Evolutionary conservation across 108 stramenopile species (phyloP), one percentile per base, ranked within the genome.

Genomic region (Nitzschia sp.): DNA sequence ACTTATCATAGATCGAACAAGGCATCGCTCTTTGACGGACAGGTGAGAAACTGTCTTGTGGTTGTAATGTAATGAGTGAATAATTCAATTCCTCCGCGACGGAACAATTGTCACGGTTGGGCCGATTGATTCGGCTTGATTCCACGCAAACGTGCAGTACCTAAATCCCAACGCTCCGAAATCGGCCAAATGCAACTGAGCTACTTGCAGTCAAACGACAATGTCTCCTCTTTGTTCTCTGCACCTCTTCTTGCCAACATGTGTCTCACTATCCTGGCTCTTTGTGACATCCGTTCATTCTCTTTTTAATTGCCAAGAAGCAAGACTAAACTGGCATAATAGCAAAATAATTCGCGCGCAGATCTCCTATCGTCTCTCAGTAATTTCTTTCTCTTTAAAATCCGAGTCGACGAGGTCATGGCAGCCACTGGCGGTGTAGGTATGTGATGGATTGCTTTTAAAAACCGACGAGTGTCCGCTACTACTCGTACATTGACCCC

Each of bases 331-430:
- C 6, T 6, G 38, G 6, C 9, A 41, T 41, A 41, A 9, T 13
- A 41, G 13, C 6, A 41, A 13, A 41, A 41, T 41, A 41, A 9
- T 41, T 41, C 38, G 38, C 38, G 38, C 38, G 38, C 38, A 13
- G 38, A 13, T 41, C 38, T 13, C n/a, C n/a, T n/a, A n/a, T n/a
- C n/a, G n/a, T n/a, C n/a, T n/a, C n/a, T n/a, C n/a, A n/a, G n/a
- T n/a, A n/a, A n/a, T n/a, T n/a, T n/a, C n/a, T n/a, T 50, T 50
- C 48, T n/a, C 48, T 21, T 8, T 13, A 41, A 50, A 50, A 50
- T 50, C 48, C 19, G 48, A 22, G 19, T 21, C n/a, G n/a, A n/a
- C n/a, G n/a, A n/a, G n/a, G n/a, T 50, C 19, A 50, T 50, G 48
- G 48, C 48, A 19, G 48, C 48, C 48, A 5, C 48, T 11, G 48